phyloP scores from a whole-genome alignment of 208 protist species.

The Leishmania tarentolae region DNA sequence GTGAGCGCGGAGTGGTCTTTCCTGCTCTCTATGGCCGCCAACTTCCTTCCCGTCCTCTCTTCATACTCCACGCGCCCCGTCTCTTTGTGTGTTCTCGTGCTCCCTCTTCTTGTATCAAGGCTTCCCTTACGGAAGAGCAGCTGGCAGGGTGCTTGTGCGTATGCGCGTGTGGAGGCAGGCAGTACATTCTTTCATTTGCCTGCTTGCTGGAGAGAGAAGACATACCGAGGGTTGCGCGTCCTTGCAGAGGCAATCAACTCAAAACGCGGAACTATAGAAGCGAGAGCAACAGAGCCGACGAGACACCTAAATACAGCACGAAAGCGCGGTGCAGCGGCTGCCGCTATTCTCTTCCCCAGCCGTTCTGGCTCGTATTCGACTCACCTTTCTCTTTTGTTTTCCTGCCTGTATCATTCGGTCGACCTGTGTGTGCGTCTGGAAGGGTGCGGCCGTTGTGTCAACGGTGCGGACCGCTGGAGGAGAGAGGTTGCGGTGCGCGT shows the following conservation, averaged over 20 bases:
- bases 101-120: not conserved
- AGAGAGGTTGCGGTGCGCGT: not conserved
- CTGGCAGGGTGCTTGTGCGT: not conserved
- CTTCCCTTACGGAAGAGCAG: not conserved
- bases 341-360: not conserved
- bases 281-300: not conserved
- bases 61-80: not conserved
- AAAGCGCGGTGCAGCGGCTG: not conserved
- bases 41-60: not conserved
- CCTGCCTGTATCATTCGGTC: not conserved
- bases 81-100: not conserved
- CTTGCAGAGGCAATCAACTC: not conserved
- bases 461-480: not conserved
- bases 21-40: not conserved
- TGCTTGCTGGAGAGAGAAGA: not conserved
- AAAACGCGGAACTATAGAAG: not conserved
- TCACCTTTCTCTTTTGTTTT: not conserved
- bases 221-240: not conserved
- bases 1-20: not conserved
- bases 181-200: not conserved
- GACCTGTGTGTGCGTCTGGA: not conserved
- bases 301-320: not conserved
- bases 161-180: too few species aligned
- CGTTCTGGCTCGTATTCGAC: not conserved
- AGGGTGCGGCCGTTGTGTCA: not conserved